These are phyloP conservation scores for Angomonas deanei DNA, from an alignment of 208 protist genomes.

Conservation along the genomic window DNA sequence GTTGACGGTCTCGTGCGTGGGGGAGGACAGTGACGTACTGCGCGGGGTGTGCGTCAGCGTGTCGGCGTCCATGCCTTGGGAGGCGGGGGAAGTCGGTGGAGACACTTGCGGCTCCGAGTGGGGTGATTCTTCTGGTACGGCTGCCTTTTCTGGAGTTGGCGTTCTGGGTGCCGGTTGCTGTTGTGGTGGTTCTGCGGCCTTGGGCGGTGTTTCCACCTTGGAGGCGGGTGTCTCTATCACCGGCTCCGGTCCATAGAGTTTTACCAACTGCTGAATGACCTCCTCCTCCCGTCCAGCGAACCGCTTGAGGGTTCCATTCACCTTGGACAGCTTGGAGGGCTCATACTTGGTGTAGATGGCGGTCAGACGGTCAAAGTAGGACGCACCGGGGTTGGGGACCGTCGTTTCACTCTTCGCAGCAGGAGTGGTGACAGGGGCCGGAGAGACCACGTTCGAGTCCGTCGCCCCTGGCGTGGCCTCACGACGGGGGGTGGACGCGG, in stretches of 20 bases:
- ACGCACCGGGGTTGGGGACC: conserved; percentile 5
- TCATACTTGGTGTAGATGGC: conserved; percentile 71
- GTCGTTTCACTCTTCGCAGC: not conserved
- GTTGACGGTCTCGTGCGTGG: not conserved
- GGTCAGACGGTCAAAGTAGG: conserved; percentile 52
- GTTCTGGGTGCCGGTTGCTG: not conserved
- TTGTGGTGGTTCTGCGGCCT: not conserved
- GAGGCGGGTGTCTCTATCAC: not conserved
- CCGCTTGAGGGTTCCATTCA: conserved; percentile 51
- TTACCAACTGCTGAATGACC: conserved; percentile 59
- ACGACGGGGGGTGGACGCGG: not conserved
- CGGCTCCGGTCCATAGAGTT: conserved; percentile 74
- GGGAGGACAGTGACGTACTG: not conserved
- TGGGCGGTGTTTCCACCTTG: not conserved
- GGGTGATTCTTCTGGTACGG: not conserved
- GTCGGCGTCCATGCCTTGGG: not conserved
- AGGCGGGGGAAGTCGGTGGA: not conserved
- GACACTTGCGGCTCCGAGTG: not conserved
- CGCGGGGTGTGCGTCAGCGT: not conserved
- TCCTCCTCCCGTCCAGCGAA: conserved; percentile 63
- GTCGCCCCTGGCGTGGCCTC: not conserved
- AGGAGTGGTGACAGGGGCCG: not conserved
- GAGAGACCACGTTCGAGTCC: not conserved
- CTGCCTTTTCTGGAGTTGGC: too few species aligned
- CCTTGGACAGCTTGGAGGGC: conserved; percentile 52